Evolutionary conservation across 208 protist genomes (phyloP), one percentile per base, ranked within the genome.

Genomic region (Acanthamoeba lenticulata): DNA sequence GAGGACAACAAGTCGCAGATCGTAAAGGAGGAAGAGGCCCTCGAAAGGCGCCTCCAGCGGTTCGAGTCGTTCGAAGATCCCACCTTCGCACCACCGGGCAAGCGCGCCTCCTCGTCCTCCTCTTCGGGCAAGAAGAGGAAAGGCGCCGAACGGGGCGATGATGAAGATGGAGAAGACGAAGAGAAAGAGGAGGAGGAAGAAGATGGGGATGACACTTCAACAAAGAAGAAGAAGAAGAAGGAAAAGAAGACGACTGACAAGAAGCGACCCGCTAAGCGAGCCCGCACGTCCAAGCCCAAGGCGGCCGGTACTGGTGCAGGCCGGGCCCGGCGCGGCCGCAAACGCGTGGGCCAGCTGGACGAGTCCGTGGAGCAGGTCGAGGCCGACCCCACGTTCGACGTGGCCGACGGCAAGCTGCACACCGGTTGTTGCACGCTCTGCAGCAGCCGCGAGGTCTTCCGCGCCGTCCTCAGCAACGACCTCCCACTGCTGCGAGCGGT

Each of bases 381-480:
- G 24, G 1, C 44, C n/a, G 38, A 45, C 32, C 24, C 74, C 40
- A 57, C 44, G 13, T 85, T 55, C 38, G 74, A 85, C 38, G 74
- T 40, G 38, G 74, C 38, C n/a, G 74, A 85, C 42, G 38, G 44
- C 24, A 57, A 27, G 38, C 44, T 85, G 11, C 42, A 21, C 32
- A n/a, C 9, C 19, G 27, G 27, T 2, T 95, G 94, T 65, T 95
- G 92, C 47, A 45, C 49, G 17, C 36, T 94, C 24, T 95, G 92
- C 32, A 93, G 42, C 6, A 52, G 49, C n/a, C 32, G 92, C 34
- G 94, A 95, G 3, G 77, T 74, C 5, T 45, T 55, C 0, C 57
- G 92, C n/a, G 94, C 94, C 0, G 67, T 95, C 2, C 42, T 90
- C 6, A 92, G 45, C 38, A 65, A 94, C 17, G 91, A 95, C 27